Evolutionary conservation across 495 filamentous ascomycete genomes (phyloP).

Genomic region (Hypoxylon subgilvum): DNA sequence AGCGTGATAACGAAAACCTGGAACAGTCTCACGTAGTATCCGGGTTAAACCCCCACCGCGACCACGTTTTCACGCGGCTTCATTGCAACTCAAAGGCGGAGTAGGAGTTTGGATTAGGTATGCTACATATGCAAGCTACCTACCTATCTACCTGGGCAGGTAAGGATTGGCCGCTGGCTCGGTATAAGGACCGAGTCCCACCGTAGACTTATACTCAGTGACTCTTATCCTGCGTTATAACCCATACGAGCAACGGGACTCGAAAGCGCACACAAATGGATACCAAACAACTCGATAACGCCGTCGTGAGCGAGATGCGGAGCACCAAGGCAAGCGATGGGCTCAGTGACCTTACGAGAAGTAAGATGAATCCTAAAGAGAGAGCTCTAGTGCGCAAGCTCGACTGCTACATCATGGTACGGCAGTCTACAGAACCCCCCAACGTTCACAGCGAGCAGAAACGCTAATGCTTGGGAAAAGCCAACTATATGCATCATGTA

Average conservation of each 20-base stretch:
- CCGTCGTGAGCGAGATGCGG: not conserved
- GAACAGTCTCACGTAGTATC: not conserved
- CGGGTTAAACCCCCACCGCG: not conserved
- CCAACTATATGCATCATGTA: slow-evolving; percentile 59
- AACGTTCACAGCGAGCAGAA: not conserved
- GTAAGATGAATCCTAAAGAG: slow-evolving; percentile 50
- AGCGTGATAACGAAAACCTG: slow-evolving; percentile 1
- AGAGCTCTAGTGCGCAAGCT: slow-evolving; percentile 56
- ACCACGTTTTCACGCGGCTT: not conserved
- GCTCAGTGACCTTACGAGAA: not conserved
- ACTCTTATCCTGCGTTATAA: too few species aligned
- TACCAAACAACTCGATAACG: not conserved
- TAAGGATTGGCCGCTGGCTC: too few species aligned
- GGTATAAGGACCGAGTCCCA: not conserved
- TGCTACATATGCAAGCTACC: too few species aligned
- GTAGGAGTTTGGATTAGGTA: too few species aligned
- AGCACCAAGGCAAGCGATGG: not conserved
- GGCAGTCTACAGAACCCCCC: not conserved
- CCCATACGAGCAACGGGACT: not conserved
- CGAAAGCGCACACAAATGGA: slow-evolving; percentile 15
- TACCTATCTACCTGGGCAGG: not conserved
- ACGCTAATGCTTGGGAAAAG: slow-evolving; percentile 19
- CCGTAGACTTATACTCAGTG: not conserved
- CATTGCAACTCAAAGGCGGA: slow-evolving; percentile 18
- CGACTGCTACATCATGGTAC: slow-evolving; percentile 54